These are phyloP conservation scores for Alternaria gansuensis DNA, from an alignment of 2,329 filamentous ascomycete species.

Conservation along the genomic window DNA sequence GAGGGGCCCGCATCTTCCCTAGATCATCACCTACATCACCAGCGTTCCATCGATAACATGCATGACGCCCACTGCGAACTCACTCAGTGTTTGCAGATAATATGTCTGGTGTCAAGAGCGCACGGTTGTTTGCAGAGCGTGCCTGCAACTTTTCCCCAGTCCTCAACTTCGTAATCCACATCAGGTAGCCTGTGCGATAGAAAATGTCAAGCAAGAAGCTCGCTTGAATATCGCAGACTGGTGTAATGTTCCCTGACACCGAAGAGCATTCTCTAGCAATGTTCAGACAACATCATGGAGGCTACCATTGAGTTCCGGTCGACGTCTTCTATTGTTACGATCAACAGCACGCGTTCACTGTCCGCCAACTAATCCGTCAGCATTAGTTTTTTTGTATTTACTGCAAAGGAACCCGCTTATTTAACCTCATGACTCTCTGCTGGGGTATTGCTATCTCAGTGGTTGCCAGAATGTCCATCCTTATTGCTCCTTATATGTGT, in stretches of 20 bases:
- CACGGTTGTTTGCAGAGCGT: neutral
- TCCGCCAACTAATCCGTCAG: neutral
- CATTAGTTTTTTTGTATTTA: neutral
- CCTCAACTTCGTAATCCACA: neutral
- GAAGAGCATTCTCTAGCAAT: neutral
- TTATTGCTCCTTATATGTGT: neutral
- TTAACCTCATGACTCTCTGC: neutral
- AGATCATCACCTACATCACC: neutral
- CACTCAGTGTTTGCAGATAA: neutral
- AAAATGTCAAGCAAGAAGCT: neutral
- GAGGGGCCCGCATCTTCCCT: neutral
- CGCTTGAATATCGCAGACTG: neutral
- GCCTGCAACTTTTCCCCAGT: neutral
- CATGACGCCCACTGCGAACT: neutral
- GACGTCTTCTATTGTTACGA: neutral
- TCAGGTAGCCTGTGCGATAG: neutral
- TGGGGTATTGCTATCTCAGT: neutral
- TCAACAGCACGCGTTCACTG: neutral
- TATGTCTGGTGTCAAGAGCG: neutral
- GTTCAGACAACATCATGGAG: neutral
- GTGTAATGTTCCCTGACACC: too few species aligned
- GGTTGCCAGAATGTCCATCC: neutral
- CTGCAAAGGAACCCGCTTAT: neutral
- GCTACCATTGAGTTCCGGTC: neutral
- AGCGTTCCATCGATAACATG: neutral